These are phyloP conservation scores for Eutrema heterophyllum DNA, from an alignment of 345 rosid genomes.

Conservation along the genomic window DNA sequence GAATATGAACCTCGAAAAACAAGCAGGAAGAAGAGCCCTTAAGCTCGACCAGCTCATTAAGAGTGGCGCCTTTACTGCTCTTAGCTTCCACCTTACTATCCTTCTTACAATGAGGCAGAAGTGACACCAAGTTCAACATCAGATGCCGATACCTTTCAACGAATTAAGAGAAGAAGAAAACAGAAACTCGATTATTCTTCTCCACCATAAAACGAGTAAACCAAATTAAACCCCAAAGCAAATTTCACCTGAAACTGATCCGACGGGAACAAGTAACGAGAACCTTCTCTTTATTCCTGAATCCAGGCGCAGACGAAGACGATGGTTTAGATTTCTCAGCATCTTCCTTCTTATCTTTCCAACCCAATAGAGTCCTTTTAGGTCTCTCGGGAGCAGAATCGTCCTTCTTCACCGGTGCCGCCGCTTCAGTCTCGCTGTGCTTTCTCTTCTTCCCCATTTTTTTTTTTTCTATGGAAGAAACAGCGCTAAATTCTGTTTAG, in stretches of 20 bases:
- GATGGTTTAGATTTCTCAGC: conserved; percentile 7
- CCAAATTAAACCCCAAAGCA: not conserved
- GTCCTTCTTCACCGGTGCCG: conserved; percentile 45
- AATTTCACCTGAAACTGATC: conserved; percentile 69
- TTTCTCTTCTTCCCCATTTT: conserved; percentile 83
- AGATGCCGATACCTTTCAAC: conserved; percentile 75
- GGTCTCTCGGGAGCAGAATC: conserved; percentile 59
- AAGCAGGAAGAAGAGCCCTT: conserved; percentile 78
- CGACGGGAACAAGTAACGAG: conserved; percentile 93
- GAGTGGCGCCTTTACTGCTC: conserved; percentile 68
- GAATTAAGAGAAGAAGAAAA: not conserved
- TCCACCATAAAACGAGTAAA: not conserved
- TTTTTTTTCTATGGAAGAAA: not conserved
- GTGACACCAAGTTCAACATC: conserved; percentile 92
- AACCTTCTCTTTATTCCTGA: conserved; percentile 95
- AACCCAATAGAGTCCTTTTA: conserved; percentile 68
- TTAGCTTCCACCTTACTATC: conserved; percentile 86
- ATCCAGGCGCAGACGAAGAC: conserved; percentile 19
- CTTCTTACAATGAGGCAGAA: conserved; percentile 92
- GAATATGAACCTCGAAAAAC: conserved; percentile 74
- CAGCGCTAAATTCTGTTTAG: conserved; percentile 1
- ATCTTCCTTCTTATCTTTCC: conserved; percentile 61
- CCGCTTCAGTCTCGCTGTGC: conserved; percentile 49
- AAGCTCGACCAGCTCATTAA: conserved; percentile 89
- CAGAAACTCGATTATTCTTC: not conserved